phyloP scores from a whole-genome alignment of 306 rosid species.

The Corylus avellana region DNA sequence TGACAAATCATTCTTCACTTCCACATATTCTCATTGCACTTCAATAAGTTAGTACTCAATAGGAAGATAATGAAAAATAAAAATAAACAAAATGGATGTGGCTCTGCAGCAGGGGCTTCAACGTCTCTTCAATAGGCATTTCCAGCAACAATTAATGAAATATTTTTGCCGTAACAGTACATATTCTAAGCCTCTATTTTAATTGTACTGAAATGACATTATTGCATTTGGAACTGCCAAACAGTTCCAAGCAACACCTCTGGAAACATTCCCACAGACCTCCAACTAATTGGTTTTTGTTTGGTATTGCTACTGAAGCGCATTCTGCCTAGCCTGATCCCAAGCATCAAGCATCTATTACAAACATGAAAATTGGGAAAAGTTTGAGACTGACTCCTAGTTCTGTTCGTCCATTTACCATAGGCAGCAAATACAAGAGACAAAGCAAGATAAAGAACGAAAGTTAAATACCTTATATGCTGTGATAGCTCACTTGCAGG shows the following conservation, averaged over 20 bases:
- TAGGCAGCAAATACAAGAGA: constrained; percentile 8
- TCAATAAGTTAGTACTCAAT: no score
- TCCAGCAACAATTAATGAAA: neutral
- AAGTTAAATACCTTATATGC: constrained; percentile 72
- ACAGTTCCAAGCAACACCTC: neutral
- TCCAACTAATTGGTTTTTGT: neutral
- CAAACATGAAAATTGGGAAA: neutral
- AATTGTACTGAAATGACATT: neutral
- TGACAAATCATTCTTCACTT: neutral
- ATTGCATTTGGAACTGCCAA: neutral
- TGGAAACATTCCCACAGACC: neutral
- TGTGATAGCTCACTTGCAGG: constrained; percentile 99
- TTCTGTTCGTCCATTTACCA: neutral
- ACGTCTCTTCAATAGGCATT: neutral
- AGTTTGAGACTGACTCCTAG: neutral
- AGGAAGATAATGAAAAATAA: neutral
- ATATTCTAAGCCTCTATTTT: neutral
- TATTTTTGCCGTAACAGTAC: neutral
- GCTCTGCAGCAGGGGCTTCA: neutral
- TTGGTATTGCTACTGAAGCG: neutral
- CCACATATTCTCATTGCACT: neutral
- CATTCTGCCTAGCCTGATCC: neutral
- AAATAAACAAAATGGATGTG: neutral
- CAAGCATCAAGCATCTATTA: neutral
- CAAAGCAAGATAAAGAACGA: constrained; percentile 20